phyloP scores from a whole-genome alignment of 2,329 filamentous ascomycete genomes.

The Aspergillus flavus region DNA sequence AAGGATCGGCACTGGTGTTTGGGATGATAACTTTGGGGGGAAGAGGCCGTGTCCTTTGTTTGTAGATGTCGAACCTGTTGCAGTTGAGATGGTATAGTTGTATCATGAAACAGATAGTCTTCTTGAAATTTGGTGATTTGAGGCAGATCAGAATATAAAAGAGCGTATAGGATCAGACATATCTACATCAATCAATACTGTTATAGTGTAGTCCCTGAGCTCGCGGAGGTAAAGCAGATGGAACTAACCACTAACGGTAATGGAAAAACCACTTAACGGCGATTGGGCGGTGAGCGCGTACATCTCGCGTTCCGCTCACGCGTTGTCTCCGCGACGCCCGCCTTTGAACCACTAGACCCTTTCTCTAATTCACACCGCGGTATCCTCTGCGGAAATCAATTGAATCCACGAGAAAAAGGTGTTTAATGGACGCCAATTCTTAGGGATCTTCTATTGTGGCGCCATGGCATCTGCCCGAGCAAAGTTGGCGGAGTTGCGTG shows the following conservation, averaged over 20 bases:
- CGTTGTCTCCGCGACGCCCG: slow-evolving; percentile 19
- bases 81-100: no score
- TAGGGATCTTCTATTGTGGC: slow-evolving; percentile 5
- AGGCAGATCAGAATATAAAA: no score
- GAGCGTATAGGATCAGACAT: no score
- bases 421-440: slow-evolving; percentile 9
- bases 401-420: neutral
- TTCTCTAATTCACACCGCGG: slow-evolving; percentile 15
- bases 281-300: slow-evolving; percentile 27
- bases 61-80: no score
- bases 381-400: slow-evolving; percentile 8
- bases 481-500: slow-evolving; percentile 71
- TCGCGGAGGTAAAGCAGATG: neutral
- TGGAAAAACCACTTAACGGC: slow-evolving; percentile 24
- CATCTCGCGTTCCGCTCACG: slow-evolving; percentile 24
- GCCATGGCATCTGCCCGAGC: slow-evolving; percentile 39
- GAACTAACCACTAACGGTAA: neutral
- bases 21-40: no score
- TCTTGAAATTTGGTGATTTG: no score
- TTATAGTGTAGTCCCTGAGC: no score
- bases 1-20: no score
- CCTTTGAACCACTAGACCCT: slow-evolving; percentile 11
- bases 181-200: no score
- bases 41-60: no score
- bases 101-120: no score